These are phyloP conservation scores for Globisporangium cederbergense DNA, from an alignment of 352 stramenopile genomes.

Conservation along the genomic window DNA sequence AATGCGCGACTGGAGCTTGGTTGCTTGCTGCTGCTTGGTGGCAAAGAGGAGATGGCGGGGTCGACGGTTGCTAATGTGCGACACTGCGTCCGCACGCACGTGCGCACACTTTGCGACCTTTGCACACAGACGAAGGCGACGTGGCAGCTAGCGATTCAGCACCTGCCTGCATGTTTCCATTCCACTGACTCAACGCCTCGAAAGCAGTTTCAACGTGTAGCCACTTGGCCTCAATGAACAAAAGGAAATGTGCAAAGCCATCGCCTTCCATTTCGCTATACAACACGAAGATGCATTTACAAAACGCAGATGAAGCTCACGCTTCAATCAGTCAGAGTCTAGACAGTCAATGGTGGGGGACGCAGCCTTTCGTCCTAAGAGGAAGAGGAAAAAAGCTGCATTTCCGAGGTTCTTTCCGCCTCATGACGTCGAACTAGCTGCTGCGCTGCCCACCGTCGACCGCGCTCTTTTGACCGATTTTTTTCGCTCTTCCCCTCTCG, in stretches of 20 bases:
- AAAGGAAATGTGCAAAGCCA: neutral
- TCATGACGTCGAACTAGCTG: neutral
- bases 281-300: constrained; percentile 2
- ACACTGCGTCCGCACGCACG: neutral
- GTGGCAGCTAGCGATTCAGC: too few relatives aligned
- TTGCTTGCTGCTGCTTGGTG: neutral
- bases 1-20: neutral
- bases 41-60: neutral
- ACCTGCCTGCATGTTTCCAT: neutral
- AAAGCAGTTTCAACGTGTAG: neutral
- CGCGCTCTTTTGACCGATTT: neutral
- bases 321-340: too few relatives aligned
- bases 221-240: neutral
- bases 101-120: neutral
- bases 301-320: neutral
- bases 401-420: neutral
- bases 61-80: neutral
- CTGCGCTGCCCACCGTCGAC: constrained; percentile 2
- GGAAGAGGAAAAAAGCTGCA: neutral
- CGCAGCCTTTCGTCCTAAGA: neutral
- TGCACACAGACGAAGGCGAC: too few relatives aligned
- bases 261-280: neutral
- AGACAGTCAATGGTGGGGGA: neutral
- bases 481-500: neutral
- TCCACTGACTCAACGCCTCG: neutral